Base-by-base conservation (phyloP, 2,329 filamentous ascomycete genomes). In the Domatiomyces catenatus region DNA sequence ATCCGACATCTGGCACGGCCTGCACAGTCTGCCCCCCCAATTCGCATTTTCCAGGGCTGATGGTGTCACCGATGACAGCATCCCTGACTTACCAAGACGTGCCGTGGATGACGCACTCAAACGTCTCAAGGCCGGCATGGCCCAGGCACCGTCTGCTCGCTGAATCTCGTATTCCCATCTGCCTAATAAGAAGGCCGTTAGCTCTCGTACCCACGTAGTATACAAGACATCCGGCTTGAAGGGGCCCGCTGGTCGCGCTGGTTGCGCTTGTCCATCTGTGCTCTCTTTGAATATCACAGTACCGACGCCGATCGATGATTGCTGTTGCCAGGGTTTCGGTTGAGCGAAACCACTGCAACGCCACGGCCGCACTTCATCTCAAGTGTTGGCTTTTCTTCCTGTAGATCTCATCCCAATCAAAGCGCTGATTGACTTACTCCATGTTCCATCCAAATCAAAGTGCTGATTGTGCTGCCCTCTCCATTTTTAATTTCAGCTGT, bases 1-100 rank as follows among this genome's bases (percentile, higher is more conserved):
- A 0, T 81, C 83, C 0, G 88, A 95, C 64, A 78, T 95, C 19
- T 95, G 88, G 87, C 81, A 81, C 0, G 84, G 83, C 1, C 76
- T 92, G 65, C 77, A 64, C 47, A 60, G 64, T 52, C 59, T 63
- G 45, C 68, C 69, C 5, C 55, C 61, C 18, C 56, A 61, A n/a
- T 69, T 60, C 53, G 60, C 61, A 28, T 58, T 69, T 60, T 44
- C 62, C 76, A 55, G 74, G 70, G n/a, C 75, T 72, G 22, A 76
- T 76, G 57, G 71, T 20, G 59, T 59, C 28, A 58, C 60, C 15
- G 63, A 61, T 8, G 67, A 69, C 47, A 59, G 66, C 45, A 67
- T 72, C 19, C 70, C 70, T 2, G 62, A 67, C 24, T 51, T 73
- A 19, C 68, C 69, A 1, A 66, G 66, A 48, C 59, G 65, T 36